phyloP scores from a whole-genome alignment of 306 rosid genomes.

The Adenanthera pavonina region DNA sequence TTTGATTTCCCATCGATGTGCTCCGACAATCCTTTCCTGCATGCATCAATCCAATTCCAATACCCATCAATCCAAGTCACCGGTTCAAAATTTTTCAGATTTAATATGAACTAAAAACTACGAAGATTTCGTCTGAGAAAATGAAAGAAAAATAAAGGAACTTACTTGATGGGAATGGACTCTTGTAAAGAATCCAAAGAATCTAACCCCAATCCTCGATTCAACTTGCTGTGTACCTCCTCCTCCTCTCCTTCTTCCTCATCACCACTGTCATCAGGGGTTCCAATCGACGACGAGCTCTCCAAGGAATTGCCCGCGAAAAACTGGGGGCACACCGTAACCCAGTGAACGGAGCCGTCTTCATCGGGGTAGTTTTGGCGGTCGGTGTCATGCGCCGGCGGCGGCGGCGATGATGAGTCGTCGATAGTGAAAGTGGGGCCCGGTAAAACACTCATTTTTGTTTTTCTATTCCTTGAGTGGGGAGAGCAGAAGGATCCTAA shows the following conservation, averaged over 20 bases:
- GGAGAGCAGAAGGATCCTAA: not conserved
- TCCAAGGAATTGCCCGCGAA: slow-evolving; percentile 43
- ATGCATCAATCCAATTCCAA: slow-evolving; percentile 28
- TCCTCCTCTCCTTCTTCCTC: slow-evolving; percentile 33
- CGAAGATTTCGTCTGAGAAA: not conserved
- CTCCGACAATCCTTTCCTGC: slow-evolving; percentile 80
- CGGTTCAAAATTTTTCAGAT: not conserved
- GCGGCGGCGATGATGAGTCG: slow-evolving; percentile 45
- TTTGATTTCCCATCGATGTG: slow-evolving; percentile 80
- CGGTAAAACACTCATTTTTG: slow-evolving; percentile 61
- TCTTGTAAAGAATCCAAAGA: slow-evolving; percentile 56
- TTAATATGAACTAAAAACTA: not conserved
- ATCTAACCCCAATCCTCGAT: slow-evolving; percentile 31
- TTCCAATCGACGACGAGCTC: slow-evolving; percentile 80
- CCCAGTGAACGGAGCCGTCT: slow-evolving; percentile 24
- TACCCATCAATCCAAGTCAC: not conserved
- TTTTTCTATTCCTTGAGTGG: not conserved
- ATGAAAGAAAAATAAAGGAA: not conserved
- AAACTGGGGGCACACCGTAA: not conserved
- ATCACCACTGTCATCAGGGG: slow-evolving; percentile 61
- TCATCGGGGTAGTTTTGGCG: not conserved
- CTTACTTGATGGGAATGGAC: slow-evolving; percentile 71
- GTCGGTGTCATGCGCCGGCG: slow-evolving; percentile 24
- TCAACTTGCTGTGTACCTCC: slow-evolving; percentile 58
- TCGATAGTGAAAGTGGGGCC: slow-evolving; percentile 58